Evolutionary conservation across 352 stramenopile genomes (phyloP).

Genomic region (Phytophthora ohioensis): DNA sequence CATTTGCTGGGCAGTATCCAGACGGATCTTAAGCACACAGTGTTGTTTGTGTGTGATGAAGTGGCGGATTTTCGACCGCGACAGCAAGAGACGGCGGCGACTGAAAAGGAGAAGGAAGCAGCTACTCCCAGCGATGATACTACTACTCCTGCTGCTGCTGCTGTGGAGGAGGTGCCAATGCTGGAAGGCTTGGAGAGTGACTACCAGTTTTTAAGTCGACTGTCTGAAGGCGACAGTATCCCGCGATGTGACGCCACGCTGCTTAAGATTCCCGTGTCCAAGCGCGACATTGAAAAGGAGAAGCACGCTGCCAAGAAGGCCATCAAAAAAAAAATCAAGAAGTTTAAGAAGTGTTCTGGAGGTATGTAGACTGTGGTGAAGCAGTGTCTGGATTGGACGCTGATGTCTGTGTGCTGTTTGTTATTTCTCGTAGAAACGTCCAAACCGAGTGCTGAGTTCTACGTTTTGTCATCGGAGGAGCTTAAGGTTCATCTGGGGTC

Average conservation of each 20-base stretch:
- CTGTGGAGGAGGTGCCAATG: constrained; percentile 39
- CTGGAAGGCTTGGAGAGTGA: constrained; percentile 45
- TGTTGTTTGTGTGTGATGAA: constrained; percentile 80
- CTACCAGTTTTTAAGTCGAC: constrained; percentile 56
- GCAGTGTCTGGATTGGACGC: background rate
- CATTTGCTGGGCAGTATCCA: constrained; percentile 65
- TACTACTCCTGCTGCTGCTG: background rate
- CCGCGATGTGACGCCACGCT: constrained; percentile 77
- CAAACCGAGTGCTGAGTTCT: constrained; percentile 77
- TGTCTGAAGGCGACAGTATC: constrained; percentile 83
- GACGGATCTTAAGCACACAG: constrained; percentile 71
- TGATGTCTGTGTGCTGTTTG: constrained; percentile 14
- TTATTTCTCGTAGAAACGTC: constrained; percentile 38
- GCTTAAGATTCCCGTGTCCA: constrained; percentile 76
- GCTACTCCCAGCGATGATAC: background rate
- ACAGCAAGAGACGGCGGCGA: constrained; percentile 4
- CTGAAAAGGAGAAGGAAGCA: constrained; percentile 13
- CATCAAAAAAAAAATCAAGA: constrained; percentile 91
- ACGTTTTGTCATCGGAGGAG: constrained; percentile 73
- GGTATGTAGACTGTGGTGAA: constrained; percentile 38
- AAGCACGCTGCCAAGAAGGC: constrained; percentile 82
- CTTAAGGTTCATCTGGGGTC: constrained; percentile 59
- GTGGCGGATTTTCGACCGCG: constrained; percentile 54
- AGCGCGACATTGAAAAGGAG: constrained; percentile 76
- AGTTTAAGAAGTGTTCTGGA: constrained; percentile 78